Percentiles rank a stretch among this genome's conserved stretches.
These are phyloP conservation scores for Aquilaria sinensis DNA, from an alignment of 345 rosid genomes.

Conservation along the genomic window DNA sequence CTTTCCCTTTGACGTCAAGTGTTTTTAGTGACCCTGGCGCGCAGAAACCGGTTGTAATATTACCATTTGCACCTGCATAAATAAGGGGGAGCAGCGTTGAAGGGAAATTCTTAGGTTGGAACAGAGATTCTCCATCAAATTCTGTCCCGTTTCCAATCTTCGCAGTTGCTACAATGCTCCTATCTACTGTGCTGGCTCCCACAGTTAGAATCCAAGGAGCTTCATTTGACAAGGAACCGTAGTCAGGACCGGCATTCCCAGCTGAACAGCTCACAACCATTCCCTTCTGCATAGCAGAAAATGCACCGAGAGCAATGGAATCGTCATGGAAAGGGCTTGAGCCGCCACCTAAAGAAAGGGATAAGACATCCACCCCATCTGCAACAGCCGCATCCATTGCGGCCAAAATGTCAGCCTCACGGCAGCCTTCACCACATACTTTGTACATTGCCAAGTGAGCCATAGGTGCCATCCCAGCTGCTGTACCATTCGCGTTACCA, in stretches of 20 bases:
- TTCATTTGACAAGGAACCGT: slow-evolving; percentile 34
- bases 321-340: slow-evolving; percentile 36
- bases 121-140: slow-evolving; percentile 38
- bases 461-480: slow-evolving; percentile 52
- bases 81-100: slow-evolving; percentile 31
- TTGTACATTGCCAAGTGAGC: slow-evolving; percentile 57
- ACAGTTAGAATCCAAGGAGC: slow-evolving; percentile 55
- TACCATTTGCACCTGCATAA: slow-evolving; percentile 30
- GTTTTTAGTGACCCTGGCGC: slow-evolving; percentile 13
- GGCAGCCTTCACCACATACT: slow-evolving; percentile 42
- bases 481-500: slow-evolving; percentile 42
- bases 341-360: slow-evolving; percentile 34
- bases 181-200: slow-evolving; percentile 50
- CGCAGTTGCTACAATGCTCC: slow-evolving; percentile 36
- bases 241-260: slow-evolving; percentile 42
- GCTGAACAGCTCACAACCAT: slow-evolving; percentile 48
- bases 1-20: slow-evolving; percentile 26
- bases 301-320: slow-evolving; percentile 34
- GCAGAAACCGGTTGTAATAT: slow-evolving; percentile 21
- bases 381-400: slow-evolving; percentile 45
- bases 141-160: slow-evolving; percentile 33
- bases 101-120: slow-evolving; percentile 27
- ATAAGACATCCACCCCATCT: slow-evolving; percentile 50
- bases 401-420: slow-evolving; percentile 40
- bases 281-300: slow-evolving; percentile 42